A percentile compares a stretch with the other conserved stretches of the same genome.
Conservation (phyloP, 768 basidiomycete species). For the Collybia mongolica region DNA sequence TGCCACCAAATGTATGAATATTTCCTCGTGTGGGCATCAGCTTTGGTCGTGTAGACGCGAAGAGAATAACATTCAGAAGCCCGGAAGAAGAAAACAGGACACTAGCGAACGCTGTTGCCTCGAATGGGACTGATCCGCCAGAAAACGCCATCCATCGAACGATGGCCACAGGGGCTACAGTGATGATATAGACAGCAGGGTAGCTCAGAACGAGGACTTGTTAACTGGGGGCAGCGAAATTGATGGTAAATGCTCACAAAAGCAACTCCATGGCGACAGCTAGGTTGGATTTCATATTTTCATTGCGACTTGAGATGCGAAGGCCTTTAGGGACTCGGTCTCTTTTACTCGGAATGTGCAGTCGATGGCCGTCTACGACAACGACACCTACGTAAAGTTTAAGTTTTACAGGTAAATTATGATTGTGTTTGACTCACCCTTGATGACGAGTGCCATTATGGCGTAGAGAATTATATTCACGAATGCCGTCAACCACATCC, state of each 20-base stretch:
- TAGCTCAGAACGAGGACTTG: neutral
- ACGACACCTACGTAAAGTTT: too few relatives aligned
- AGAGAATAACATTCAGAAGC: conserved; percentile 38
- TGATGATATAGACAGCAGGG: conserved; percentile 30
- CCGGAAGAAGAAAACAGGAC: conserved; percentile 38
- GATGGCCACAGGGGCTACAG: conserved; percentile 37
- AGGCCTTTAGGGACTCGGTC: neutral
- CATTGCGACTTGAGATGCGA: neutral
- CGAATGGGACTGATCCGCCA: conserved; percentile 28
- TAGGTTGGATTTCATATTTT: neutral
- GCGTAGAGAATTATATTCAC: too few relatives aligned
- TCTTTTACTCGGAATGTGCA: neutral
- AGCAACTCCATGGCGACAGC: conserved; percentile 1
- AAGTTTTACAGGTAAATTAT: too few relatives aligned
- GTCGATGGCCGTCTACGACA: neutral
- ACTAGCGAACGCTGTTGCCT: conserved; percentile 33
- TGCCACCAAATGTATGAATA: neutral
- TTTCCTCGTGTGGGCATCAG: conserved; percentile 25
- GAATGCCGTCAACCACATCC: too few relatives aligned
- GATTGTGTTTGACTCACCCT: too few relatives aligned
- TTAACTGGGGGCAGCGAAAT: neutral
- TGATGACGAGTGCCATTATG: too few relatives aligned
- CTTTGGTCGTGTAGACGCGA: conserved; percentile 34
- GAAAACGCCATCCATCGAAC: conserved; percentile 34
- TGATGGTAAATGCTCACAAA: conserved; percentile 5